A percentile compares a stretch with the other conserved stretches of the same genome.
Evolutionary conservation across 1,284 basidiomycete genomes (phyloP).

Genomic region (Ceratobasidium theobromae): DNA sequence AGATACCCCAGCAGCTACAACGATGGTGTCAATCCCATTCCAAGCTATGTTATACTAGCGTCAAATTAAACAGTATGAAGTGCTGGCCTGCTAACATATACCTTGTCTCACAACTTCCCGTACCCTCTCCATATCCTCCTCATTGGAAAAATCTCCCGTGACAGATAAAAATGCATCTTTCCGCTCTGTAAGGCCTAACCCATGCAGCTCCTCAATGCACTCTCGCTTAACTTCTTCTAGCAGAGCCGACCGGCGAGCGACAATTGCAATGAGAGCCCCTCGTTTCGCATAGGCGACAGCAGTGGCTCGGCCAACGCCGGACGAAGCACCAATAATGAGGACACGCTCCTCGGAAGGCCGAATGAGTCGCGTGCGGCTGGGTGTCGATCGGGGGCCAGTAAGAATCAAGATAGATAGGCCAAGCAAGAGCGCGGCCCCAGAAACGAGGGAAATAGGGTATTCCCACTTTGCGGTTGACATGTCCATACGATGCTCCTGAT

Average conservation of each 20-base stretch:
- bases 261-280: constrained; percentile 74
- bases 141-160: constrained; percentile 65
- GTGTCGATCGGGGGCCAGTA: neutral
- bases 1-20: constrained; percentile 85
- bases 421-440: neutral
- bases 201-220: constrained; percentile 47
- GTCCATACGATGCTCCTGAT: too few relatives aligned
- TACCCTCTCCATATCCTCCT: constrained; percentile 68
- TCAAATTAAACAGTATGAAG: neutral
- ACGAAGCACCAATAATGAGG: constrained; percentile 77
- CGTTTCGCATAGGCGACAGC: constrained; percentile 71
- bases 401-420: neutral
- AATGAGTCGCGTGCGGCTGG: constrained; percentile 43
- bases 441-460: neutral
- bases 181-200: constrained; percentile 32
- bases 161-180: constrained; percentile 43
- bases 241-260: constrained; percentile 64
- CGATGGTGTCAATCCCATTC: constrained; percentile 79
- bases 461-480: constrained; percentile 5
- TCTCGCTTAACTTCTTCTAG: constrained; percentile 64
- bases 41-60: constrained; percentile 54
- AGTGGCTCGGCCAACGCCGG: constrained; percentile 77
- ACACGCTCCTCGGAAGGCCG: constrained; percentile 61
- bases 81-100: constrained; percentile 43
- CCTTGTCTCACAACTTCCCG: constrained; percentile 59